Conservation (phyloP, 768 basidiomycete genomes). For the Candolleomyces aberdarensis region DNA sequence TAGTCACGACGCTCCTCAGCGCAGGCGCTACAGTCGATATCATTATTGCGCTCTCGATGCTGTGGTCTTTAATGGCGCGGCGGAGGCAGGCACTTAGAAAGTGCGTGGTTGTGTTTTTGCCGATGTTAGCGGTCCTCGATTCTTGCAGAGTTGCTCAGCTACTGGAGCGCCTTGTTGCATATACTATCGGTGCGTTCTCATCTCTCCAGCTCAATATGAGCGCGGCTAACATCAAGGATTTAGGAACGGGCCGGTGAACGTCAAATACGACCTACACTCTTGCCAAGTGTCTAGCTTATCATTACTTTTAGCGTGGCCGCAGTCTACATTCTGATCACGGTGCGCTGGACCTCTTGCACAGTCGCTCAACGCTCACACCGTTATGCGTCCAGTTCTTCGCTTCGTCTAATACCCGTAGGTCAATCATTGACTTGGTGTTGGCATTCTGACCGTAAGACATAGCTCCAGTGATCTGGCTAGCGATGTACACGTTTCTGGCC, state of each 20-base stretch:
- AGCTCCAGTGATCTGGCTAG: background rate
- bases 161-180: constrained; percentile 23
- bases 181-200: constrained; percentile 21
- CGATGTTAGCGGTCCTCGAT: background rate
- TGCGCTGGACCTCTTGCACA: background rate
- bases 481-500: constrained; percentile 4
- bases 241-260: constrained; percentile 16
- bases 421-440: too few species aligned
- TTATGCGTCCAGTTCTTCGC: too few species aligned
- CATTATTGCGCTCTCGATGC: constrained; percentile 4
- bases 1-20: background rate
- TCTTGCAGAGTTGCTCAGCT: constrained; percentile 18
- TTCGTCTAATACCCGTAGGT: too few species aligned
- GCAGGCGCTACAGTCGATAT: constrained; percentile 2
- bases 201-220: too few species aligned
- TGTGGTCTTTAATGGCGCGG: constrained; percentile 3
- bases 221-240: background rate
- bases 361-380: too few species aligned
- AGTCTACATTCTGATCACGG: background rate
- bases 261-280: background rate
- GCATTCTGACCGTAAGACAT: too few species aligned
- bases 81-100: background rate
- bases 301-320: background rate
- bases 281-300: background rate
- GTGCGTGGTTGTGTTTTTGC: background rate